Conservation (phyloP, 768 basidiomycete genomes). For the Dioszegia aurantiaca region DNA sequence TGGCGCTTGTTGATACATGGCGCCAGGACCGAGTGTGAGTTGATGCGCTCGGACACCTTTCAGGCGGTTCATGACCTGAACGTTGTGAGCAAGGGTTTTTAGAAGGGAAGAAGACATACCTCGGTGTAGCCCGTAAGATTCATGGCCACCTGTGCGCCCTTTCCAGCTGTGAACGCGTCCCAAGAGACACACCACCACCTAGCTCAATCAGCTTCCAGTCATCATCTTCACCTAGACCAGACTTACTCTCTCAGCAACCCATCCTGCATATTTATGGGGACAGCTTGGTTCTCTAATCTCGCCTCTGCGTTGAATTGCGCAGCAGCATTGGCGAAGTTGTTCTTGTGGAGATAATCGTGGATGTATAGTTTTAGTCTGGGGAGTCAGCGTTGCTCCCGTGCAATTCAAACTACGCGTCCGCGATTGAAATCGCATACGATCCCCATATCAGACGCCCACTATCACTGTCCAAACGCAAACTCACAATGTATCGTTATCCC, state of each 20-base stretch:
- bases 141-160: slow-evolving; percentile 32
- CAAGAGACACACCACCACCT: slow-evolving; percentile 52
- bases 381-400: too few relatives aligned
- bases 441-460: neutral
- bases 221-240: neutral
- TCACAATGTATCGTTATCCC: slow-evolving; percentile 38
- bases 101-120: slow-evolving; percentile 23
- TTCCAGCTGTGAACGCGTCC: slow-evolving; percentile 49
- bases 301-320: slow-evolving; percentile 47
- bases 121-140: slow-evolving; percentile 45
- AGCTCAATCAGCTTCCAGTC: neutral
- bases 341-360: slow-evolving; percentile 52
- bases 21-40: slow-evolving; percentile 12
- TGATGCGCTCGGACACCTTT: slow-evolving; percentile 27
- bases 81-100: neutral
- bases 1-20: slow-evolving; percentile 17
- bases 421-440: too few relatives aligned
- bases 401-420: too few relatives aligned
- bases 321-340: slow-evolving; percentile 46
- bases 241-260: slow-evolving; percentile 53
- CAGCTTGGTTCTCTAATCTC: slow-evolving; percentile 40
- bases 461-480: slow-evolving; percentile 1
- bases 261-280: slow-evolving; percentile 52
- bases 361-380: slow-evolving; percentile 53
- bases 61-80: slow-evolving; percentile 43